Conservation (phyloP, 2,329 filamentous ascomycete genomes). For the Penicillium crustosum region DNA sequence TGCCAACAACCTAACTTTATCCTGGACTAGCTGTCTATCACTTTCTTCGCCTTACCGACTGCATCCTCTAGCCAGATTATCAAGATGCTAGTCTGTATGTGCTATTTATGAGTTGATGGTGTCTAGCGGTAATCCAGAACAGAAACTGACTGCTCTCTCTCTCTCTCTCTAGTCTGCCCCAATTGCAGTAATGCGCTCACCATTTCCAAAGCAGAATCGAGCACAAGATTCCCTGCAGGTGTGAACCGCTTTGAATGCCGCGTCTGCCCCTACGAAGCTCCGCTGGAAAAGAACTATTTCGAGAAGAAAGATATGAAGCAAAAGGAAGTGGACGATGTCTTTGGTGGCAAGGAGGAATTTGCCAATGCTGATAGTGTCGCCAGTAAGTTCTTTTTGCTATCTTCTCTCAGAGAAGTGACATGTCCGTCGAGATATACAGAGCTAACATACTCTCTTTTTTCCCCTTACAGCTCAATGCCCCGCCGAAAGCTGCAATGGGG, state of each 20-base stretch:
- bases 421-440: not conserved
- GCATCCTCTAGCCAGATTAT: not conserved
- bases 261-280: slow-evolving; percentile 89
- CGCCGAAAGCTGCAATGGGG: slow-evolving; percentile 74
- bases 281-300: slow-evolving; percentile 75
- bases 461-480: slow-evolving; percentile 69
- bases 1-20: not conserved
- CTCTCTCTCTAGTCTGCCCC: slow-evolving; percentile 44
- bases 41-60: not conserved
- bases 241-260: slow-evolving; percentile 89
- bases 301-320: slow-evolving; percentile 77
- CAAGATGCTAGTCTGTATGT: slow-evolving; percentile 26
- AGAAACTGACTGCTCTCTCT: slow-evolving; percentile 20
- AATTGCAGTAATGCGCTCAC: slow-evolving; percentile 52
- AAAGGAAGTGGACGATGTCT: slow-evolving; percentile 85
- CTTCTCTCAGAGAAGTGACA: not conserved
- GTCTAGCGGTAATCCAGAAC: not conserved
- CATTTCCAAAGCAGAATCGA: slow-evolving; percentile 43
- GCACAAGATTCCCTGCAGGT: slow-evolving; percentile 41
- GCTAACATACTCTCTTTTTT: slow-evolving; percentile 1
- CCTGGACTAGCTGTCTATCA: not conserved
- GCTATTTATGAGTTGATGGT: not conserved
- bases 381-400: slow-evolving; percentile 42
- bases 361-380: slow-evolving; percentile 84
- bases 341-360: slow-evolving; percentile 85